A percentile compares a stretch with the other conserved stretches of the same genome.
Conservation (phyloP, 2,329 filamentous ascomycete genomes). For the Boeremia exigua region DNA sequence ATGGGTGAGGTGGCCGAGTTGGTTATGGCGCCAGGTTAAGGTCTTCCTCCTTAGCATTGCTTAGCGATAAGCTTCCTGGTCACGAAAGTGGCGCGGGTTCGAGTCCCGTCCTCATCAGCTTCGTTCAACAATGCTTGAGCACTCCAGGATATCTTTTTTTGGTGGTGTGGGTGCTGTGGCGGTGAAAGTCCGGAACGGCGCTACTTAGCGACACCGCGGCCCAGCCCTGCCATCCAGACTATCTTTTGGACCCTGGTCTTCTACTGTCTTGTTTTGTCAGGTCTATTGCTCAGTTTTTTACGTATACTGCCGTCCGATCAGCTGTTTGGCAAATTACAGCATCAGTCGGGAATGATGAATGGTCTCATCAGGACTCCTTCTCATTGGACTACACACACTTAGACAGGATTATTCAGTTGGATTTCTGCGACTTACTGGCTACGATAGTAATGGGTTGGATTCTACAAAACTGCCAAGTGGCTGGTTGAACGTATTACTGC, state of each 20-base stretch:
- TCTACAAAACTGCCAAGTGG: no score
- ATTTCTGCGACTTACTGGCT: no score
- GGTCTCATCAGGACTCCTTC: no score
- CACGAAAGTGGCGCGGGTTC: conserved; percentile 51
- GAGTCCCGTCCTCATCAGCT: conserved; percentile 50
- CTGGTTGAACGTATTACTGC: no score
- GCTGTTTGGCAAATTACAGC: no score
- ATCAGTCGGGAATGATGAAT: no score
- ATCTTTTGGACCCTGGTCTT: background rate
- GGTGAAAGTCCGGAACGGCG: conserved; percentile 7
- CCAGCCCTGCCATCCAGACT: conserved; percentile 1
- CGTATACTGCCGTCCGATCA: background rate
- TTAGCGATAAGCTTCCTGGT: conserved; percentile 38
- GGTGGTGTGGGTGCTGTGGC: conserved; percentile 10
- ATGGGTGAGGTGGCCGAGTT: conserved; percentile 29
- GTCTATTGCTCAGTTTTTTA: background rate
- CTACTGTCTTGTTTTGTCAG: background rate
- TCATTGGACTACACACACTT: no score
- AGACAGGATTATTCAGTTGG: no score
- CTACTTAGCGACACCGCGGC: conserved; percentile 10
- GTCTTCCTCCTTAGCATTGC: conserved; percentile 27
- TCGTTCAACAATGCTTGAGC: conserved; percentile 33
- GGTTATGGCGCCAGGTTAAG: conserved; percentile 46
- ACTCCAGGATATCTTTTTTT: conserved; percentile 36
- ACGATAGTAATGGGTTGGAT: no score